These are phyloP conservation scores for Crassisporium funariophilum DNA, from an alignment of 768 basidiomycete genomes.

Conservation along the genomic window DNA sequence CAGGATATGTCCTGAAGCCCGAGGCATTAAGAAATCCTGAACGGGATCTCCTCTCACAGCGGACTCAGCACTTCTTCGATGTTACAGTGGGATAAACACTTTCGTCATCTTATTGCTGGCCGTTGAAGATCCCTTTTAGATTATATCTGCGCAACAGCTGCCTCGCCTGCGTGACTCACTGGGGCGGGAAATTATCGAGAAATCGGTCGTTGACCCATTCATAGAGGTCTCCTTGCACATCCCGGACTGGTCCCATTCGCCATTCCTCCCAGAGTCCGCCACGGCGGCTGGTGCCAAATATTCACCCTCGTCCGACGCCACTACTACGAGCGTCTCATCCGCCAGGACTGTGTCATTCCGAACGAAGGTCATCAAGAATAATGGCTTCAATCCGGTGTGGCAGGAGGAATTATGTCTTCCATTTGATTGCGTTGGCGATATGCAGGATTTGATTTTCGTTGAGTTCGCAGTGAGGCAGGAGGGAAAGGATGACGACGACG, in stretches of 20 bases:
- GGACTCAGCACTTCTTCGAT: conserved; percentile 62
- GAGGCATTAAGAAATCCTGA: conserved; percentile 65
- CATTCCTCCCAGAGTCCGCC: conserved; percentile 25
- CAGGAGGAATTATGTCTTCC: conserved; percentile 67
- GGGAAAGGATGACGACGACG: conserved; percentile 53
- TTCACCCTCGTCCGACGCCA: conserved; percentile 23
- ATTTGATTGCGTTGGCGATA: conserved; percentile 70
- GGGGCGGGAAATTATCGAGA: conserved; percentile 61
- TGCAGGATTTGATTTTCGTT: conserved; percentile 85
- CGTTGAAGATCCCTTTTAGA: conserved; percentile 14
- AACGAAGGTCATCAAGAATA: conserved; percentile 74
- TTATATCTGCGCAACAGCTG: conserved; percentile 89
- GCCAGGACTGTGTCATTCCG: conserved; percentile 52
- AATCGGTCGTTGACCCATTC: conserved; percentile 64
- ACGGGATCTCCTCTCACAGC: conserved; percentile 55
- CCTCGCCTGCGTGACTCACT: conserved; percentile 68
- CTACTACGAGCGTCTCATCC: conserved; percentile 27
- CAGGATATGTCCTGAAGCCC: conserved; percentile 92
- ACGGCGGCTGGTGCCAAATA: conserved; percentile 15
- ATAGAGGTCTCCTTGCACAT: conserved; percentile 80
- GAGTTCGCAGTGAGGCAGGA: conserved; percentile 75
- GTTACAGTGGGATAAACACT: conserved; percentile 48
- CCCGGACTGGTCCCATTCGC: conserved; percentile 63
- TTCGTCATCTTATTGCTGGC: neutral
- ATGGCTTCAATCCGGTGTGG: conserved; percentile 94